Base-by-base conservation (phyloP, 371 early-diverging fungal species). In the Zancudomyces culisetae region DNA sequence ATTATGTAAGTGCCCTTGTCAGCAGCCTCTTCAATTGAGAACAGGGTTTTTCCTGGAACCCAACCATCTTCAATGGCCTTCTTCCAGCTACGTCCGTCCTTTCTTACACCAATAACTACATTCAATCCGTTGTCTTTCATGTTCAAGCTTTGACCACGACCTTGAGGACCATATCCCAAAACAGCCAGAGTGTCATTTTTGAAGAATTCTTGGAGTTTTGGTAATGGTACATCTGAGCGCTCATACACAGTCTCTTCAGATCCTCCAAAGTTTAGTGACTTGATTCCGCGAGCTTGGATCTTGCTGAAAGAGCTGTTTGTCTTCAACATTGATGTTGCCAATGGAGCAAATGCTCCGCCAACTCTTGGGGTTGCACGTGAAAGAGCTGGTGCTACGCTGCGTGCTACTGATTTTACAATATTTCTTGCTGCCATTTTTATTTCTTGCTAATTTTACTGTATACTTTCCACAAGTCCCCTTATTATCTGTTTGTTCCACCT, bases 131-230 rank as follows among this genome's bases (percentile, higher is more conserved):
- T 89, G 78, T 96, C 96, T 57, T 88, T 85, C 66, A 87, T 75
- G 83, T 95, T 95, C 60, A 92, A 78, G 47, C 87, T 82, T 73
- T 95, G 96, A 57, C 88, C 91, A 72, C 85, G 87, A 57, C 96
- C 96, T 74, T 92, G 92, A 49, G 96, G 90, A 51, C 94, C 96
- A 72, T 96, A 96, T 55, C 96, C 96, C 60, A 96, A 80, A 45
- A 96, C 86, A 49, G 93, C 88, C 64, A 96, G 80, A 54, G 86
- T 85, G 64, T 96, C 93, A 59, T 91, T 74, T 71, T 77, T 81
- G 75, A 96, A 92, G 61, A 88, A 83, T 62, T 86, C 76, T 42
- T 78, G 75, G 51, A 91, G 77, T 80, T 92, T 92, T 59, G 82
- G 84, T 56, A 73, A 73, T 64, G 96, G 92, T 64, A 80, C 89